Percentiles rank a stretch among this genome's conserved stretches.
Evolutionary conservation across 805 yeast genomes (phyloP).

Genomic region (Hanseniaspora vineae): DNA sequence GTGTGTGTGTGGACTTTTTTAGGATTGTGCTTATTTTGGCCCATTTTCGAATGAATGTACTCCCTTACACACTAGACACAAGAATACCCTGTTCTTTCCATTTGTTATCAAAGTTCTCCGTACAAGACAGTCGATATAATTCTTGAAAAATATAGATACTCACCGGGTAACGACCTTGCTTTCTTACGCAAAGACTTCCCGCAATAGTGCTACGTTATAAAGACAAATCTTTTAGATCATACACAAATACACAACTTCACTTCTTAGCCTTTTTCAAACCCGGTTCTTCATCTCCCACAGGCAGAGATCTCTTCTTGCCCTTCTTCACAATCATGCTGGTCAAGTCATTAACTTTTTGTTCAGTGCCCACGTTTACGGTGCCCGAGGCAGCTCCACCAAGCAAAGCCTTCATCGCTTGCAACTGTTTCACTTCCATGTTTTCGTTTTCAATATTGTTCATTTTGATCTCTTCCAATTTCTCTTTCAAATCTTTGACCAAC

Average conservation of each 20-base stretch:
- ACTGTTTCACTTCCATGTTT: neutral
- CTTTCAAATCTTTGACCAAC: neutral
- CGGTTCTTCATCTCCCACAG: no score
- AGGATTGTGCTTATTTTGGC: neutral
- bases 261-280: no score
- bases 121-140: neutral
- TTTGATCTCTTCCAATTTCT: neutral
- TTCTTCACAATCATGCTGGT: conserved; percentile 6
- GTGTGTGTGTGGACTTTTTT: neutral
- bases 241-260: no score
- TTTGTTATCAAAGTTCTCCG: no score
- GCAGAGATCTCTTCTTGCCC: neutral
- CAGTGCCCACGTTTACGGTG: neutral
- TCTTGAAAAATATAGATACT: neutral
- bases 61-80: no score
- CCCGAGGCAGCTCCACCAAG: neutral
- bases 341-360: conserved; percentile 1
- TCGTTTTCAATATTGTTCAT: neutral
- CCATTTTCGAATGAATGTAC: neutral
- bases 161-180: no score
- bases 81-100: no score
- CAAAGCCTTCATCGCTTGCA: neutral
- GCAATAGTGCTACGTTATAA: no score
- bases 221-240: no score
- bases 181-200: no score